These are phyloP conservation scores for Calonectria honghensis DNA, from an alignment of 2,329 filamentous ascomycete species.

Conservation along the genomic window DNA sequence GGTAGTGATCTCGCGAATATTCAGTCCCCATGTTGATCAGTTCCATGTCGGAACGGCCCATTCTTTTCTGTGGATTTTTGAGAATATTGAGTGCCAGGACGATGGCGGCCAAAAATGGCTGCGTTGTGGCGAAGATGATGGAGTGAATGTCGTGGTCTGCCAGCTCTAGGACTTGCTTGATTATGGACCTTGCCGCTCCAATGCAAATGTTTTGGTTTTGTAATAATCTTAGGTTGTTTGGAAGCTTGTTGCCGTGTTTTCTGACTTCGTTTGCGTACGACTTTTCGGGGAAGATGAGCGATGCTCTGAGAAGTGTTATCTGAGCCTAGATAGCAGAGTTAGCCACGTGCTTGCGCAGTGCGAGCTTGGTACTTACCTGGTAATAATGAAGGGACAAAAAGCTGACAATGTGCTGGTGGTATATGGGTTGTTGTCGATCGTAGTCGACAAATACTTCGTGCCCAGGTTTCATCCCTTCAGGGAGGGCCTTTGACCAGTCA, in stretches of 20 bases:
- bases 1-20: constrained; percentile 45
- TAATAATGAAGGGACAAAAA: constrained; percentile 49
- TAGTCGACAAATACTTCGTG: constrained; percentile 40
- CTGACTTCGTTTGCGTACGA: constrained; percentile 44
- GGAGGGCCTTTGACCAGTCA: constrained; percentile 43
- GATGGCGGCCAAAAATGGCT: constrained; percentile 43
- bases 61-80: constrained; percentile 50
- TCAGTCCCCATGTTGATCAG: constrained; percentile 45
- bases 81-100: constrained; percentile 48
- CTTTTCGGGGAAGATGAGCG: constrained; percentile 46
- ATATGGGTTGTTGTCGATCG: constrained; percentile 18
- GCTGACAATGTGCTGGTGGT: constrained; percentile 36
- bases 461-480: constrained; percentile 38
- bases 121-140: constrained; percentile 44
- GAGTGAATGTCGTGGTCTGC: constrained; percentile 45
- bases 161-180: constrained; percentile 47
- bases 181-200: constrained; percentile 48
- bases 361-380: constrained; percentile 31
- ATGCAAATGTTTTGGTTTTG: constrained; percentile 49
- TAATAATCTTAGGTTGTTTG: constrained; percentile 38
- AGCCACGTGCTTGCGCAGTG: background rate
- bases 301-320: constrained; percentile 47
- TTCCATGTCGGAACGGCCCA: constrained; percentile 50
- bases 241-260: constrained; percentile 44
- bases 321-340: constrained; percentile 41